Evolutionary conservation across 1,139 yeast species (phyloP), one percentile per base, ranked within the genome.

Genomic region (Yamadazyma oceani): DNA sequence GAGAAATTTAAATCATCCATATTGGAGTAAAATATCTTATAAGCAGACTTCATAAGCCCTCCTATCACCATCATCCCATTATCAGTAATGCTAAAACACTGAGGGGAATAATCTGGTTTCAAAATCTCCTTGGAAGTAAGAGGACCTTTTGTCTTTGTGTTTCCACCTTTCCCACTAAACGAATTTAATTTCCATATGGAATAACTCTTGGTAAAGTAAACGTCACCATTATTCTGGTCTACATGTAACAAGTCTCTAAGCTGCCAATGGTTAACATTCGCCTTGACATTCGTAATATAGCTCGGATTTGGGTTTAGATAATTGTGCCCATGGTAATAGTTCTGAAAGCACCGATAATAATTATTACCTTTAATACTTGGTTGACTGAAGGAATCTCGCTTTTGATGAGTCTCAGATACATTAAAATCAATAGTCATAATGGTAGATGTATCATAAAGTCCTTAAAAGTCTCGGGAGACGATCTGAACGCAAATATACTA

Each of bases 231-330:
- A 3, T 43, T 30, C 24, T 53, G 49, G 40, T 68, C 68, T 26
- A 59, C 62, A 49, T 83, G 79, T 17, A 88, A 66, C 51, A 89
- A 70, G 54, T 89, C 95, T 34, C 95, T 70, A 30, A 89, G 66
- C 57, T 89, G 97, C 96, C 96, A 89, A 64, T 89, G 97, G 45
- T 82, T 80, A 31, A 61, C 67, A 14, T 57, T 55, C 7, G 64
- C 51, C 26, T 55, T 54, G 7, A 67, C 55, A 32, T 54, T 54
- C 15, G 69, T 49, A 15, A 68, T 54, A 45, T 69, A 70, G 13
- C 42, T 45, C 7, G 75, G 75, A 38, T 60, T 56, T 4, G 75
- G 69, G 28, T 55, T 58, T 34, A 71, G 57, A 45, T 61, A 65
- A 35, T 60, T 60, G 42, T 64, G 68, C 12, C 69, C 65, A 45